phyloP scores from a whole-genome alignment of 2,329 filamentous ascomycete genomes.

The Fusarium albidum region DNA sequence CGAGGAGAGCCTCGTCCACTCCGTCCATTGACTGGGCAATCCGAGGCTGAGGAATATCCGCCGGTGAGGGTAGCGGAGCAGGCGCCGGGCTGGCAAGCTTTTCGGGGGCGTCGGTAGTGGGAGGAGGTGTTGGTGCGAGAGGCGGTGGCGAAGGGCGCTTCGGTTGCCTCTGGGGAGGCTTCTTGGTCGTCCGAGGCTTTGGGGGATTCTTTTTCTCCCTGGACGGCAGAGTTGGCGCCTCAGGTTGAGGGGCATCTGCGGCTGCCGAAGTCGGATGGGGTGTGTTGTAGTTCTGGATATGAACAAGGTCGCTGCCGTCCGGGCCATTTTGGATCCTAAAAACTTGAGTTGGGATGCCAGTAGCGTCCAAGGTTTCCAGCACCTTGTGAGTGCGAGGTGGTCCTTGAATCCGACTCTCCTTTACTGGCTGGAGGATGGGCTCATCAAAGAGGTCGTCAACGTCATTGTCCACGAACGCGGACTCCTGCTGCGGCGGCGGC shows the following conservation, averaged over 20 bases:
- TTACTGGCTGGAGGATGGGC: conserved; percentile 55
- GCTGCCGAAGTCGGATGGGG: conserved; percentile 36
- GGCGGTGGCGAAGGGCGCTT: conserved; percentile 33
- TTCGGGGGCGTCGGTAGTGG: conserved; percentile 49
- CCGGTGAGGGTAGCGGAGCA: conserved; percentile 18
- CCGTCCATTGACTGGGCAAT: conserved; percentile 7
- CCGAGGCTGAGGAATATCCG: conserved; percentile 13
- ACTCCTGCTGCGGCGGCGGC: conserved; percentile 72
- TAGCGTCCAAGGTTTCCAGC: conserved; percentile 46
- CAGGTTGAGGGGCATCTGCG: conserved; percentile 23
- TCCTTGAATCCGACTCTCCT: conserved; percentile 43
- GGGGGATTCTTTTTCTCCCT: conserved; percentile 33
- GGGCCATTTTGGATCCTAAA: conserved; percentile 50
- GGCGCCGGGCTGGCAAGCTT: conserved; percentile 42
- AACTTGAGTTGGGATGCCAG: conserved; percentile 53
- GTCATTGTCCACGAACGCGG: conserved; percentile 85
- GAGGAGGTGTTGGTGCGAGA: conserved; percentile 48
- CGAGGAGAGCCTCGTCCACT: conserved; percentile 27
- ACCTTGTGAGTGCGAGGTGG: conserved; percentile 25
- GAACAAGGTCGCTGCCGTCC: conserved; percentile 46
- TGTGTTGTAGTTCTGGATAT: conserved; percentile 47
- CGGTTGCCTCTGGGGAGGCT: conserved; percentile 31
- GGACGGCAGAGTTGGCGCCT: conserved; percentile 38
- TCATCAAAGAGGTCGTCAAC: conserved; percentile 75
- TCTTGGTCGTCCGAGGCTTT: conserved; percentile 15